Base-by-base conservation (phyloP, 306 rosid genomes). In the Vicia faba region DNA sequence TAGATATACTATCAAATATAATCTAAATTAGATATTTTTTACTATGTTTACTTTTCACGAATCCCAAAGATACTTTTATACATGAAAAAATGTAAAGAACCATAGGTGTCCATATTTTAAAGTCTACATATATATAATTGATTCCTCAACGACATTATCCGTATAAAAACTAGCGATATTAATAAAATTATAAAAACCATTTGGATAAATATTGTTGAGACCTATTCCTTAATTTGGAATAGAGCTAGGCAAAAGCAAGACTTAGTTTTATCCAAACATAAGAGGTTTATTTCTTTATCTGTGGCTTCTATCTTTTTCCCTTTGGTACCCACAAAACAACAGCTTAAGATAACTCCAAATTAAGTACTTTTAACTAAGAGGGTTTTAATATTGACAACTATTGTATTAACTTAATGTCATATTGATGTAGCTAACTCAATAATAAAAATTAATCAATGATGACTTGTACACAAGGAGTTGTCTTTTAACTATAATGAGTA, bases 401-500 rank as follows among this genome's bases (percentile, higher is more conserved):
- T 5, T 31, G 28, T 41, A 40, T 5, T 31, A 38, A 14, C 51
- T 20, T 20, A 20, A 20, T 20, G 23, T 20, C 23, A 20, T 20
- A 35, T 16, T 20, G 11, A 28, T 67, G 15, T 39, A 67, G 44
- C 7, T 55, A 59, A 18, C 74, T 64, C 8, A 66, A 56, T 45
- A 76, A 61, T 64, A 75, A 75, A 68, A 45, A 55, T n/a, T 43
- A 67, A 54, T 18, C 33, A 58, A 64, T 16, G 55, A 26, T 26
- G 44, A 55, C 60, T 13, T 60, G 61, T 44, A 19, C 56, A 18
- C 5, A 59, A 10, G 11, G 26, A 59, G 18, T 61, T 61, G 66
- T 61, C 53, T 38, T 61, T 51, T 68, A n/a, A 33, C 53, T 78
- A 78, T 35, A 72, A 62, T 4, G 75, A 61, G 67, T 72, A 67